Conservation (phyloP, 331 rosid genomes). For the Quercus tomentella region DNA sequence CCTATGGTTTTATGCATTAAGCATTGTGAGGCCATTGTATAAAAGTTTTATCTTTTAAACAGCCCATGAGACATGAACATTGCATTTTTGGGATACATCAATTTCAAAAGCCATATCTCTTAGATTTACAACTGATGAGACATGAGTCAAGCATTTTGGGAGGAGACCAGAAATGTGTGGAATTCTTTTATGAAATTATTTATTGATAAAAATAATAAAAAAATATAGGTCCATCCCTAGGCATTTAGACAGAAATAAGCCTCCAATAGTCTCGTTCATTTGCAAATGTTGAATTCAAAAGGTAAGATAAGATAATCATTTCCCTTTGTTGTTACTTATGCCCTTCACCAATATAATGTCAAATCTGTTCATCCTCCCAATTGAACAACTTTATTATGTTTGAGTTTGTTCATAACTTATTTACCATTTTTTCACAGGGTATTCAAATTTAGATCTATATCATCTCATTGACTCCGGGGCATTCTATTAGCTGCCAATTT, state of each 20-base stretch:
- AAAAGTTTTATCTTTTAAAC: too few species aligned
- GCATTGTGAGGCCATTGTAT: too few species aligned
- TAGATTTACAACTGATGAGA: too few species aligned
- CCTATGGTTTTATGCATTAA: too few species aligned
- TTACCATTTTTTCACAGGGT: background rate
- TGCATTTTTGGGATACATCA: too few species aligned
- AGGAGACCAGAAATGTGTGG: too few species aligned
- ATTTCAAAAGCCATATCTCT: too few species aligned
- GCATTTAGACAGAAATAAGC: background rate
- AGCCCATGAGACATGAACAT: too few species aligned
- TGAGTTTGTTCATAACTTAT: background rate
- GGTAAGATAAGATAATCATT: background rate
- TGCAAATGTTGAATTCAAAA: background rate
- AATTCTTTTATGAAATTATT: too few species aligned
- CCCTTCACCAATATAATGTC: background rate
- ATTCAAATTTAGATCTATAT: background rate
- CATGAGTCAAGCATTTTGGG: too few species aligned
- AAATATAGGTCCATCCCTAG: background rate
- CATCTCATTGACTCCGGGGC: background rate
- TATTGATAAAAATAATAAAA: too few species aligned
- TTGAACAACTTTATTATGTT: background rate
- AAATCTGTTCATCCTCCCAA: background rate
- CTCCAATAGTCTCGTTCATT: background rate
- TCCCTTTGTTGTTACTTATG: background rate
- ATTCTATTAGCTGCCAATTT: background rate